Conservation (phyloP, 257 asterid genomes). For the Ophiorrhiza pumila region DNA sequence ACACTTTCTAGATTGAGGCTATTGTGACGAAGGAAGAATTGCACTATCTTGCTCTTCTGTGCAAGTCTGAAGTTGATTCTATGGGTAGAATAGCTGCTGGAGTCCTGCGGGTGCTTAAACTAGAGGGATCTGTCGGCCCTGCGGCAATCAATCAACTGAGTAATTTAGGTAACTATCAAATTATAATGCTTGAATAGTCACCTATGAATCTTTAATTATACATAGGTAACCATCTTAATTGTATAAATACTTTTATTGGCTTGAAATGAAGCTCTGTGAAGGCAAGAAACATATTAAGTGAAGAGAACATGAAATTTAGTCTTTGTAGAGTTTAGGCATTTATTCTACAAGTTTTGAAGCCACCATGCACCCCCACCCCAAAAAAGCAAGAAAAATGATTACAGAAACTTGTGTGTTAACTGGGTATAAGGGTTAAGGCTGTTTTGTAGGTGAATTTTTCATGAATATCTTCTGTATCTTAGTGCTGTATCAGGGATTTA, state of each 20-base stretch:
- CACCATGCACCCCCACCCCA: neutral
- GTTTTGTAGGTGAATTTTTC: neutral
- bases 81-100: slow-evolving; percentile 91
- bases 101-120: slow-evolving; percentile 79
- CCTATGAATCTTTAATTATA: neutral
- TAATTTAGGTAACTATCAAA: slow-evolving; percentile 62
- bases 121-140: slow-evolving; percentile 77
- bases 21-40: slow-evolving; percentile 82
- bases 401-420: no score
- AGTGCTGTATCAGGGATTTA: neutral
- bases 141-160: slow-evolving; percentile 82
- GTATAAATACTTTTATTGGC: neutral
- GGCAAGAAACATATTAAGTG: neutral
- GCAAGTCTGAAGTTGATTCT: slow-evolving; percentile 87
- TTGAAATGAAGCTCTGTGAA: neutral
- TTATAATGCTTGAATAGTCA: neutral
- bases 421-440: neutral
- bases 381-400: neutral
- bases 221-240: neutral
- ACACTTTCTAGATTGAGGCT: slow-evolving; percentile 67
- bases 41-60: slow-evolving; percentile 57
- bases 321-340: neutral
- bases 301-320: neutral
- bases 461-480: neutral
- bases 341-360: neutral